These are phyloP conservation scores for Stemphylium lycopersici DNA, from an alignment of 2,329 filamentous ascomycete species.

Conservation along the genomic window DNA sequence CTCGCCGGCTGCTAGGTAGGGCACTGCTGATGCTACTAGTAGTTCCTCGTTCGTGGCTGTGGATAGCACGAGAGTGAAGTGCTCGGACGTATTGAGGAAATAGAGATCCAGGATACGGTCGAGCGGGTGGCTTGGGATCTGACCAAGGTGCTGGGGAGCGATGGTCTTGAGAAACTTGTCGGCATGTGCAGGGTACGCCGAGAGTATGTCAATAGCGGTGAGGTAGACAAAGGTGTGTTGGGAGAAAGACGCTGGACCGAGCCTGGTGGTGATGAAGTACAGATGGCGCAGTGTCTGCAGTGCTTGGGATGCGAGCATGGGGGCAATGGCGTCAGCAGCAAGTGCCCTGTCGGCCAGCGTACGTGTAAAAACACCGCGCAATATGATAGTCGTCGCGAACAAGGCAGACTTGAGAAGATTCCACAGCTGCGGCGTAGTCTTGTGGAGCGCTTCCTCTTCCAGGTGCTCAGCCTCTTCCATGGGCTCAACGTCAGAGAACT, in stretches of 20 bases:
- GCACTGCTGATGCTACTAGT: conserved; percentile 73
- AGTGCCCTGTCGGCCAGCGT: conserved; percentile 63
- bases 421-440: conserved; percentile 75
- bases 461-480: conserved; percentile 69
- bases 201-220: conserved; percentile 79
- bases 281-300: conserved; percentile 77
- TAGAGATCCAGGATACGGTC: conserved; percentile 81
- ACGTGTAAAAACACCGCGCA: conserved; percentile 76
- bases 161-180: conserved; percentile 71
- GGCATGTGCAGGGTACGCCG: conserved; percentile 70
- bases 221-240: conserved; percentile 85
- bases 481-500: conserved; percentile 73
- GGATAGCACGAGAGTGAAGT: conserved; percentile 74
- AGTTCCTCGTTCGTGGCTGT: conserved; percentile 72
- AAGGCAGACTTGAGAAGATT: conserved; percentile 75
- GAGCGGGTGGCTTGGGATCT: conserved; percentile 68
- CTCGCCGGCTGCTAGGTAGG: conserved; percentile 70
- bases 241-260: conserved; percentile 76
- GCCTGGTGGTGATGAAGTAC: conserved; percentile 79
- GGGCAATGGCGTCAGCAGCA: conserved; percentile 64
- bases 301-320: conserved; percentile 71
- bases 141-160: conserved; percentile 60
- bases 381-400: conserved; percentile 74
- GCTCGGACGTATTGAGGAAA: conserved; percentile 85
- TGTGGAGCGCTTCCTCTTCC: conserved; percentile 67